Base-by-base conservation (phyloP, 1,284 basidiomycete genomes). In the Cerrena zonata region DNA sequence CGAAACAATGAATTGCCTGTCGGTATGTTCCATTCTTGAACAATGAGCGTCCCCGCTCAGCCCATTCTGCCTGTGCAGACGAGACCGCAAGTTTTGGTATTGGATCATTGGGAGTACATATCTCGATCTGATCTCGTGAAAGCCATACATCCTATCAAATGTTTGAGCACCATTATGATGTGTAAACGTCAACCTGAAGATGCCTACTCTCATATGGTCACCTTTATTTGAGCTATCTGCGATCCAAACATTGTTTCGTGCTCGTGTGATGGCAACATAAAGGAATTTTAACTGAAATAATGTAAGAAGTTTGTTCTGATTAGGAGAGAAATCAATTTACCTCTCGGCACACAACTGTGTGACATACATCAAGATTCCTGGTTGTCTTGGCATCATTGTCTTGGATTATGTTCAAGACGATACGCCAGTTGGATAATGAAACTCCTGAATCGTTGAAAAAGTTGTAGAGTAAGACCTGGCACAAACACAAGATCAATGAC, bases 241-340 rank as follows among this genome's bases (percentile, higher is more conserved):
- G 11, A 86, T 80, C 81, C 82, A 85, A 2, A 86, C 61, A 36
- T 81, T 81, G 52, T 79, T 79, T 34, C 81, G 71, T 1, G 84
- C 83, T 34, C 86, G 65, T 0, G 86, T 88, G 38, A 85, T 73
- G 0, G 83, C 85, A 2, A 88, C 84, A 50, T 88, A 87, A 0
- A 87, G 65, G 43, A 72, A 75, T 57, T 86, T 85, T 27, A 86
- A 64, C 82, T 86, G 10, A 44, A 23, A 37, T 18, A 19, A 39
- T 11, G 4, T 21, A 12, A 4, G 18, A 34, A 40, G 13, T 15
- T 38, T 4, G n/a, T 21, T 15, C 41, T 19, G 3, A 7, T 7
- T 26, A 15, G 18, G 21, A 7, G 45, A n/a, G 36, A 23, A 18
- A 21, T 42, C 22, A 36, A 34, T 34, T 2, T 24, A 50, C 52